A percentile compares a stretch with the other conserved stretches of the same genome.
Evolutionary conservation across 2,329 filamentous ascomycete genomes (phyloP).

Genomic region (Colletotrichum orchidophilum): DNA sequence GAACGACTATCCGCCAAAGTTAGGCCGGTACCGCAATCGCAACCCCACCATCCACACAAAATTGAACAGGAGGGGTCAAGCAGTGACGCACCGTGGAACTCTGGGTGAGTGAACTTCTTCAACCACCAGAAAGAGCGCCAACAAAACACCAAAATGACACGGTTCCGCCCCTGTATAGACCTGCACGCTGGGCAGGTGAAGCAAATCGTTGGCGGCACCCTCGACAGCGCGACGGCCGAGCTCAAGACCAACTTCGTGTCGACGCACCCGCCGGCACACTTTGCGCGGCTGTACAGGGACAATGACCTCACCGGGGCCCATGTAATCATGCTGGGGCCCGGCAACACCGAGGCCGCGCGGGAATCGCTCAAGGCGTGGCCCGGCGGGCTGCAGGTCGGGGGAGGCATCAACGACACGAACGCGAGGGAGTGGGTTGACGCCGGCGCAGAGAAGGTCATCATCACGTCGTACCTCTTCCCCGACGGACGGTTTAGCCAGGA

Average conservation of each 20-base stretch:
- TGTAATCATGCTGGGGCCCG: slow-evolving; percentile 95
- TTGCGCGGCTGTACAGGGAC: slow-evolving; percentile 82
- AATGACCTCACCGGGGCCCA: slow-evolving; percentile 81
- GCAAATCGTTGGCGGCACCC: slow-evolving; percentile 96
- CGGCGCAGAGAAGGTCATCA: slow-evolving; percentile 94
- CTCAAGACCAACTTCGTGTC: slow-evolving; percentile 96
- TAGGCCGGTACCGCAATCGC: slow-evolving; percentile 26
- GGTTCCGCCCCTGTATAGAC: slow-evolving; percentile 96
- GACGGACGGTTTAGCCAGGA: slow-evolving; percentile 81
- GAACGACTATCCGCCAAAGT: not conserved
- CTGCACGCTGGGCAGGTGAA: slow-evolving; percentile 97
- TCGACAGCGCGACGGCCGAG: slow-evolving; percentile 71
- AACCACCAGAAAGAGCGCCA: not conserved
- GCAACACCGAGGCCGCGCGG: slow-evolving; percentile 81
- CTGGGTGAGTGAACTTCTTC: not conserved
- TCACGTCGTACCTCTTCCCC: slow-evolving; percentile 95
- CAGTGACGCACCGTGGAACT: slow-evolving; percentile 17
- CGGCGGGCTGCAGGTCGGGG: slow-evolving; percentile 84
- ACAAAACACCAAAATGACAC: slow-evolving; percentile 72
- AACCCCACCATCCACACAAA: slow-evolving; percentile 33
- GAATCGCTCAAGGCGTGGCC: slow-evolving; percentile 85
- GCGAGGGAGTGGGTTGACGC: slow-evolving; percentile 85
- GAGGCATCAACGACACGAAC: slow-evolving; percentile 90
- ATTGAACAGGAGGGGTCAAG: slow-evolving; percentile 25
- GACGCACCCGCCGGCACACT: slow-evolving; percentile 81